Evolutionary conservation across 257 asterid species (phyloP), one percentile per base, ranked within the genome.

Genomic region (Scutellaria baicalensis): DNA sequence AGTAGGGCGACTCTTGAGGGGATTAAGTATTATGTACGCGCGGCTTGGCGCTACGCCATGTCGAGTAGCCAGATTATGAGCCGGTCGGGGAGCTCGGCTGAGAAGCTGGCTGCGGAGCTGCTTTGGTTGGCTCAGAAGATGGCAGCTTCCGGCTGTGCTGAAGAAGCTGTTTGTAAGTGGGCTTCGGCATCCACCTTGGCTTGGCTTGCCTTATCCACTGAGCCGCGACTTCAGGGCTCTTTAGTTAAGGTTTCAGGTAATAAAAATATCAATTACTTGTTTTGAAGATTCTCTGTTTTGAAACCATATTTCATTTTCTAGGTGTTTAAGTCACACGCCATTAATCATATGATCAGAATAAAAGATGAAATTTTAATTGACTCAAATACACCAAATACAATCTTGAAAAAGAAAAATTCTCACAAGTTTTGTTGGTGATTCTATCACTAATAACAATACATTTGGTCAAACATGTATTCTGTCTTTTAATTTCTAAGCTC

Each of bases 81-180:
- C 66, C 76, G 77, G 40, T 55, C 78, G 1, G 86, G 81, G 18
- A 62, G 79, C 58, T 93, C 96, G 75, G 93, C 92, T 33, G 93
- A 86, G 84, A 93, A 90, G 80, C 80, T 85, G 78, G 97, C 93
- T 3, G 97, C 98, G 17, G 98, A 93, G 81, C 67, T 87, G 73
- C 79, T 93, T 17, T 93, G 98, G 98, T 55, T 93, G 83, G 90
- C 82, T 33, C 79, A 82, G 89, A 93, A 90, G 79, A 86, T 90
- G 96, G 80, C 80, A 52, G 84, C 83, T 20, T 93, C 89, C 51
- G 96, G 95, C 27, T 90, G 95, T 58, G 88, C 66, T 0, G 89
- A 79, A 9, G 97, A 88, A 69, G 96, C 96, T 39, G 84, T 90
- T 60, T 69, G 73, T 27, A 85, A 63, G 80, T 93, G 98, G 98